Percentiles rank a stretch among this genome's conserved stretches.
These are phyloP conservation scores for Ceratorhiza oryzae-sativae DNA, from an alignment of 1,284 basidiomycete genomes.

Conservation along the genomic window DNA sequence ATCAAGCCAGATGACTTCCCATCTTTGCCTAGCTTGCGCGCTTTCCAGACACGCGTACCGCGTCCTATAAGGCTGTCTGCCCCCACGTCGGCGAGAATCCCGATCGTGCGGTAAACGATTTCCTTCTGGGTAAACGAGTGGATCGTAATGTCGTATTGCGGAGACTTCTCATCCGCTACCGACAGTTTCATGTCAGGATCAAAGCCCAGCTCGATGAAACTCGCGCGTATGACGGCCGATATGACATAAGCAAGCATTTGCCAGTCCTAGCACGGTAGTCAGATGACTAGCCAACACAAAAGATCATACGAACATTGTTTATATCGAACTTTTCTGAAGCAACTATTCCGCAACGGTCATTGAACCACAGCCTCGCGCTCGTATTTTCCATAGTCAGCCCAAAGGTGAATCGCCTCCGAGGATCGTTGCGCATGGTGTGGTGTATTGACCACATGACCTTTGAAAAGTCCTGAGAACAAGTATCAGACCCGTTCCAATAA, in stretches of 20 bases:
- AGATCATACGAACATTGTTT: not conserved
- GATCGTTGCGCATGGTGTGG: slow-evolving; percentile 41
- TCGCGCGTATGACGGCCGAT: not conserved
- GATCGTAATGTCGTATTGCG: not conserved
- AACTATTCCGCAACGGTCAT: not conserved
- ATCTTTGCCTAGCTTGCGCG: not conserved
- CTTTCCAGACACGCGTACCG: slow-evolving; percentile 22
- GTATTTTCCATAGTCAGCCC: slow-evolving; percentile 41
- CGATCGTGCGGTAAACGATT: not conserved
- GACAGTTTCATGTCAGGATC: not conserved
- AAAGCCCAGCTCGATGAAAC: not conserved
- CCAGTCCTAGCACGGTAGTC: not conserved
- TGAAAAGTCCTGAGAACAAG: not conserved
- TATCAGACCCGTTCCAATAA: not conserved
- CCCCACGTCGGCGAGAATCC: not conserved
- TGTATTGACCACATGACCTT: slow-evolving; percentile 40
- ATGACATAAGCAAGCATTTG: not conserved
- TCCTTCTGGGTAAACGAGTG: not conserved
- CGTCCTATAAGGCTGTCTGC: not conserved
- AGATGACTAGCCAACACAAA: not conserved
- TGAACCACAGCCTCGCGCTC: slow-evolving; percentile 16
- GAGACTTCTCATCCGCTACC: not conserved
- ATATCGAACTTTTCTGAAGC: slow-evolving; percentile 6
- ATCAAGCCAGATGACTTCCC: not conserved
- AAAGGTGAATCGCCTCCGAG: slow-evolving; percentile 39